phyloP scores from a whole-genome alignment of 1,284 basidiomycete genomes.

The Tetrapyrgos nigripes region DNA sequence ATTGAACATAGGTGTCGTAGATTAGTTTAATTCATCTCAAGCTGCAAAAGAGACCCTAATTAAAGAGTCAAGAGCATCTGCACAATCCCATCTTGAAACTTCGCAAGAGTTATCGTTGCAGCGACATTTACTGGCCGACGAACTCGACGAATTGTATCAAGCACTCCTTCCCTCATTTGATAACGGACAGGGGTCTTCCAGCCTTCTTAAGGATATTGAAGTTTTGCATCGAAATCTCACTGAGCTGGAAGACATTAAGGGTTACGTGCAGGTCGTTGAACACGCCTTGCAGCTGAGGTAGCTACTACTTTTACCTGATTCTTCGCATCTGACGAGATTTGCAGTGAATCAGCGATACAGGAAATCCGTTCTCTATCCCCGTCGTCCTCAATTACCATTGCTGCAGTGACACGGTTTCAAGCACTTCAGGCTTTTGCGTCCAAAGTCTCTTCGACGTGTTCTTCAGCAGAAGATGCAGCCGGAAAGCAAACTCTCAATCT shows the following conservation, averaged over 20 bases:
- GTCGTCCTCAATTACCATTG: slow-evolving; percentile 45
- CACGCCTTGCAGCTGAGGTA: slow-evolving; percentile 78
- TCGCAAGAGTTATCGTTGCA: slow-evolving; percentile 79
- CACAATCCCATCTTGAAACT: slow-evolving; percentile 55
- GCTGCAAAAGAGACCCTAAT: slow-evolving; percentile 51
- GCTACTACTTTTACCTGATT: slow-evolving; percentile 28
- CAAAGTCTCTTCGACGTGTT: slow-evolving; percentile 49
- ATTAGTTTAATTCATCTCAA: slow-evolving; percentile 65
- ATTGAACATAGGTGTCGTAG: slow-evolving; percentile 46
- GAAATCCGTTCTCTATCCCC: slow-evolving; percentile 46
- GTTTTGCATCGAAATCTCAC: slow-evolving; percentile 73
- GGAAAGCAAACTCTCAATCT: slow-evolving; percentile 59
- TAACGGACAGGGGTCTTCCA: slow-evolving; percentile 53
- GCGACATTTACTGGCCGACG: slow-evolving; percentile 78
- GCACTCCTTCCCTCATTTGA: slow-evolving; percentile 66
- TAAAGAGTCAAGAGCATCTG: slow-evolving; percentile 47
- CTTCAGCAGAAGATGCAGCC: slow-evolving; percentile 51
- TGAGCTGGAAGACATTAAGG: slow-evolving; percentile 76
- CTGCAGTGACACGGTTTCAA: slow-evolving; percentile 64
- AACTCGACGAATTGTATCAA: slow-evolving; percentile 71
- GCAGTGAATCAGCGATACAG: slow-evolving; percentile 62
- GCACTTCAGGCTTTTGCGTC: slow-evolving; percentile 65
- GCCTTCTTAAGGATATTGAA: slow-evolving; percentile 84
- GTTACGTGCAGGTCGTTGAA: slow-evolving; percentile 79
- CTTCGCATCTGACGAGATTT: slow-evolving; percentile 7